Evolutionary conservation across 2,329 filamentous ascomycete species (phyloP).

Genomic region (Colletotrichum tanaceti): DNA sequence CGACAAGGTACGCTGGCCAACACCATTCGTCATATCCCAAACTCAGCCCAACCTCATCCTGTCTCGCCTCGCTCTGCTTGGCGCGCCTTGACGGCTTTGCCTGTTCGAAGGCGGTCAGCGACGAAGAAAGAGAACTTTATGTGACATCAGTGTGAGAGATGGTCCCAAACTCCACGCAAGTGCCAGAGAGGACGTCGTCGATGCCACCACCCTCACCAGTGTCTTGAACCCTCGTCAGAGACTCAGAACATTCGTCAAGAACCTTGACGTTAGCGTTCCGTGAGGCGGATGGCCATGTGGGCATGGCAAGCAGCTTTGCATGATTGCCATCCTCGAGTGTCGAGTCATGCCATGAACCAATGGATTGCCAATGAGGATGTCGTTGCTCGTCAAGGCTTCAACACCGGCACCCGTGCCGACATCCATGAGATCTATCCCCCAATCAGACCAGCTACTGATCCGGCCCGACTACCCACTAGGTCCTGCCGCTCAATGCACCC

Average conservation of each 20-base stretch:
- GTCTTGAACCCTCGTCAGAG: constrained; percentile 40
- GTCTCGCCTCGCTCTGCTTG: constrained; percentile 27
- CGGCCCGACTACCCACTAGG: constrained; percentile 57
- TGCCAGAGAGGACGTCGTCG: constrained; percentile 21
- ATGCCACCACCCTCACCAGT: constrained; percentile 30
- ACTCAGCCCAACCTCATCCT: constrained; percentile 20
- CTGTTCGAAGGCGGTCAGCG: not conserved
- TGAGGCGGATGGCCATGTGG: constrained; percentile 21
- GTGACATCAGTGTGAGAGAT: constrained; percentile 29
- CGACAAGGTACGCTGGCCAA: constrained; percentile 59
- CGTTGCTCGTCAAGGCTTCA: constrained; percentile 1
- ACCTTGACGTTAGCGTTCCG: constrained; percentile 18
- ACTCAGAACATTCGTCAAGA: constrained; percentile 12
- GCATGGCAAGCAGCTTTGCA: constrained; percentile 19
- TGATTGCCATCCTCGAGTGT: constrained; percentile 13
- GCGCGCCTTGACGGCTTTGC: constrained; percentile 24
- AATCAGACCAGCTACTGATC: constrained; percentile 28
- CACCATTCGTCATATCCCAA: constrained; percentile 20
- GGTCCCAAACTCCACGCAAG: constrained; percentile 30
- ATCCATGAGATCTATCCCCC: constrained; percentile 13
- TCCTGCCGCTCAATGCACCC: constrained; percentile 72
- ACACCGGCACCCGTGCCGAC: not conserved
- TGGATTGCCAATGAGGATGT: constrained; percentile 8
- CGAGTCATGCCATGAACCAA: constrained; percentile 30
- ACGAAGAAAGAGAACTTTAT: not conserved